Evolutionary conservation across 164 flowering plant species (phyloP).

Genomic region (Chimonanthus salicifolius): DNA sequence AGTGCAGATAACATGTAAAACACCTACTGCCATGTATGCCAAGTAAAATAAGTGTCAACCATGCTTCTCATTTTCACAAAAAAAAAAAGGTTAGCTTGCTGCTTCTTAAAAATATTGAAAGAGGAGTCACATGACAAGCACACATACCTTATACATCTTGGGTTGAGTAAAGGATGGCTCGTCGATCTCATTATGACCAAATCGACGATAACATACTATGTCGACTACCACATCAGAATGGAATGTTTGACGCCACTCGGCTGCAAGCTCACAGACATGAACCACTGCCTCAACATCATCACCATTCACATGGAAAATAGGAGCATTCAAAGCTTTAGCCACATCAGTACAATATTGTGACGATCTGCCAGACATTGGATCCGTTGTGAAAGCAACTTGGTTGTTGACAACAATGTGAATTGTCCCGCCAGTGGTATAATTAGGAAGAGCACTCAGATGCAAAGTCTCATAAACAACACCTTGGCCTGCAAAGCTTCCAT

Average conservation of each 20-base stretch:
- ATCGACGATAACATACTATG: conserved; percentile 87
- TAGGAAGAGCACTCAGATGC: conserved; percentile 98
- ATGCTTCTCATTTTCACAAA: neutral
- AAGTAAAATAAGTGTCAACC: neutral
- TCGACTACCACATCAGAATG: conserved; percentile 98
- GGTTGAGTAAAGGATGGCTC: conserved; percentile 99
- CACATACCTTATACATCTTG: conserved; percentile 80
- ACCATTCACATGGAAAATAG: conserved; percentile 96
- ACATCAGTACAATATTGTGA: conserved; percentile 98
- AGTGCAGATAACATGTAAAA: neutral
- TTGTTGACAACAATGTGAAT: conserved; percentile 96
- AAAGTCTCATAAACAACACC: conserved; percentile 97
- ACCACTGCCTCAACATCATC: conserved; percentile 97
- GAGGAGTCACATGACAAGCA: neutral
- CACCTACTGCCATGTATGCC: too few relatives aligned
- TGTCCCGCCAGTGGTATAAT: conserved; percentile 95
- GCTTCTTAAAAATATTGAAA: neutral
- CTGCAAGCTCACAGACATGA: conserved; percentile 95
- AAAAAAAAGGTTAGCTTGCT: neutral
- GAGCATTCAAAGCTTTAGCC: conserved; percentile 91
- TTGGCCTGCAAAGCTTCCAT: conserved; percentile 99
- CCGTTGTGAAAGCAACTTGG: conserved; percentile 97
- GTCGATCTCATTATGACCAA: conserved; percentile 99
- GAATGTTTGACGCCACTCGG: conserved; percentile 97
- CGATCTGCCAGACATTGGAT: conserved; percentile 88